Evolutionary conservation across 345 rosid species (phyloP), one percentile per base, ranked within the genome.

Genomic region (Cochlearia excelsa): DNA sequence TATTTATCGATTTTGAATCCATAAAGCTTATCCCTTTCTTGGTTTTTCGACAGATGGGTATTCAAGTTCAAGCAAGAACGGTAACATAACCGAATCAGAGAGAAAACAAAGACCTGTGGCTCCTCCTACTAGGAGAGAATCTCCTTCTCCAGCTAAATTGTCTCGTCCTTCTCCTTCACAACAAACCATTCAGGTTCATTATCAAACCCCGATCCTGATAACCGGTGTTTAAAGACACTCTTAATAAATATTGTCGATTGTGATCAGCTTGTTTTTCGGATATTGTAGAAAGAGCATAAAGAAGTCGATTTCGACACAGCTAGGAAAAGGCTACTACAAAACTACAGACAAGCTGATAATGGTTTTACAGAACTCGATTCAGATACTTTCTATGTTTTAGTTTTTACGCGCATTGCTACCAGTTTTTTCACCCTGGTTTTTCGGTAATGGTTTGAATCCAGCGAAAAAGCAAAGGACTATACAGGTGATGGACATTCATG

Each of bases 391-490:
- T 26, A 5, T 16, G 45, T 65, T 23, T 43, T 5, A 26, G 54
- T 11, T 46, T 48, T 27, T 2, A n/a, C 26, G 9, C 11, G 9
- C 10, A 40, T 3, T 30, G 41, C 51, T 40, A 16, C 4, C 5
- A 6, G 9, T 37, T 48, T 43, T 9, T 35, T 45, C 44, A 59
- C 26, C 7, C 16, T 3, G 4, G 4, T 10, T 4, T 57, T 44
- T 2, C 28, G 45, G 46, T 5, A 7, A 7, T 56, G 69, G 60
- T 71, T 58, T 7, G 53, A 58, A 28, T 85, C 76, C 82, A 94
- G 99, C 96, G 34, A 94, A 90, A 81, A 94, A 72, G 89, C 99
- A 94, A 81, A 82, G 99, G 82, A 94, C 92, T 26, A 85, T 94
- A 67, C 96, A 83, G 74, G 96, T 94, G 87, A 94, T 94, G 99